Base-by-base conservation (phyloP, 106 monocot species). In the Acorus gramineus region DNA sequence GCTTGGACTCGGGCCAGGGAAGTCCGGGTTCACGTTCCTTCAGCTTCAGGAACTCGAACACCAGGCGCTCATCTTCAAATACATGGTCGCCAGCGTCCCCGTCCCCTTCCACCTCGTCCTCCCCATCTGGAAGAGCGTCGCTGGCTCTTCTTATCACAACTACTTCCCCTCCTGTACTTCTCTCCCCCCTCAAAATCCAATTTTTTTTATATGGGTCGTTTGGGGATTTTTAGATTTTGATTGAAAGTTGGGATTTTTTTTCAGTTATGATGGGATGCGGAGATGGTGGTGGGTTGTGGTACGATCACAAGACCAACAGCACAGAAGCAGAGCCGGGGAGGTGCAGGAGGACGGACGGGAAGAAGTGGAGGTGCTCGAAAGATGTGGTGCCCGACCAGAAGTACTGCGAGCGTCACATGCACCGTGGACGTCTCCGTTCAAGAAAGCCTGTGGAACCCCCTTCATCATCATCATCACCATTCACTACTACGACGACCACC, bases 401-500 rank as follows among this genome's bases (percentile, higher is more conserved):
- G 76, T 86, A 86, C 82, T 86, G 86, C 61, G 86, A 86, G 79
- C 69, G 82, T 11, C 86, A 86, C 52, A 59, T 82, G 76, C 74
- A 82, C 56, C 49, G 86, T 53, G 76, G 79, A 14, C 81, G 82
- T 57, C 82, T 79, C 56, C 86, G 86, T 86, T 86, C 86, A 86
- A 86, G 86, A 86, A 86, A 86, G 86, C 86, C 65, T 79, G 86
- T 86, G 86, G 86, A 86, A 86, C 79, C 11, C 1, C 46, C 28
- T 28, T 28, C 28, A 28, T 28, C 28, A n/a, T n/a, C n/a, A n/a
- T n/a, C n/a, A 28, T 28, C 28, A 28, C 46, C 53, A 11, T 13
- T 8, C 7, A 3, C 49, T 51, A 3, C 43, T 10, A 62, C 45
- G 48, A 62, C 42, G 6, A 12, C 4, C 10, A 11, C 4, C 3